Evolutionary conservation across 148 eudicot species (phyloP), one percentile per base, ranked within the genome.

Genomic region (Fagopyrum homotropicum): DNA sequence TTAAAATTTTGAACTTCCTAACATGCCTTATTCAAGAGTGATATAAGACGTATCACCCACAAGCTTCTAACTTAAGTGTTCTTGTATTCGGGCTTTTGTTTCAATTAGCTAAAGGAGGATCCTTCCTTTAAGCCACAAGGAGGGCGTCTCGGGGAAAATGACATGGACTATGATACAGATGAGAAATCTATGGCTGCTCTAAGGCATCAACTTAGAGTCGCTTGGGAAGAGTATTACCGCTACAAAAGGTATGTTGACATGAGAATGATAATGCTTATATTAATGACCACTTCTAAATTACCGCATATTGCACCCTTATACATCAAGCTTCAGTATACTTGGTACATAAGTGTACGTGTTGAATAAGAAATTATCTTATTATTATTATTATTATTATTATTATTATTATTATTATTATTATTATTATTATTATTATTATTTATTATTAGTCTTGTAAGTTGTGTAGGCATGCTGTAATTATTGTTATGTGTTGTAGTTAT

Each of bases 91-190:
- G 35, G 12, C 70, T 64, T 35, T 69, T 22, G 15, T 69, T 43
- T 29, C 7, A 82, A 63, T 29, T 80, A 93, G 98, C 85, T 91
- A 46, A 82, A 77, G 76, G 98, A 93, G 80, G 98, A 93, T 74
- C 97, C 98, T 72, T 88, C 85, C 49, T 93, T 93, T 82, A 93
- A 93, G 79, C 92, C 98, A 69, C 98, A 91, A 86, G 98, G 98
- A 55, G 98, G 97, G 29, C 87, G 84, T 64, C 75, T 93, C 75
- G 97, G 97, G 77, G 97, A 93, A 81, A 91, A 91, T 84, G 98
- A 93, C 74, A 89, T 93, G 96, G 96, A 93, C 72, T 89, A 93
- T 77, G 98, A 93, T 81, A 81, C 92, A 76, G 98, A 93, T 83
- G 98, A 91, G 81, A 93, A 93, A 84, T 88, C 98, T 69, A 88